Evolutionary conservation across 2,329 filamentous ascomycete genomes (phyloP).

Genomic region (Penicillium sp.): DNA sequence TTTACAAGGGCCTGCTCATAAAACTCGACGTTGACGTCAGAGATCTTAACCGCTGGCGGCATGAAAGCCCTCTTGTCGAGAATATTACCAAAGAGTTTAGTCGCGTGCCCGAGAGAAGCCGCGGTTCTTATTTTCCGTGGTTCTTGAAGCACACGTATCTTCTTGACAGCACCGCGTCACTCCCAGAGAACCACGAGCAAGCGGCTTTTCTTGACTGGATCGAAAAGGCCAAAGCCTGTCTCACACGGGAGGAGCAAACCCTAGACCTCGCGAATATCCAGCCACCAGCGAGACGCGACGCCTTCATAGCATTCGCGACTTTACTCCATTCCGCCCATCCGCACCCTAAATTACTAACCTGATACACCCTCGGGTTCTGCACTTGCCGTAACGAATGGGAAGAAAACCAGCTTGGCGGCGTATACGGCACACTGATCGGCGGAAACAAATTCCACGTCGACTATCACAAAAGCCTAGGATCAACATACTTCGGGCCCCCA

Average conservation of each 20-base stretch:
- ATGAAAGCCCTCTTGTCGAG: not conserved
- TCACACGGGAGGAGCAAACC: not conserved
- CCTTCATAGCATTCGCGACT: too few relatives aligned
- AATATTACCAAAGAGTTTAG: not conserved
- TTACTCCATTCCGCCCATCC: too few relatives aligned
- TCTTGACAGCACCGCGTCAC: not conserved
- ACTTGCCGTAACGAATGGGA: too few relatives aligned
- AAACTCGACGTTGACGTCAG: not conserved
- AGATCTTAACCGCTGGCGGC: not conserved
- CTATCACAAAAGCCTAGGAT: too few relatives aligned
- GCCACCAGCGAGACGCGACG: too few relatives aligned
- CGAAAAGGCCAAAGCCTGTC: not conserved
- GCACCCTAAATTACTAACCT: too few relatives aligned
- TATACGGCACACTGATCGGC: too few relatives aligned
- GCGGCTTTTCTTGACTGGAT: not conserved
- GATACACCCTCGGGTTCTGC: too few relatives aligned
- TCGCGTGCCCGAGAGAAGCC: not conserved
- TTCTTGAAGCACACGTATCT: not conserved
- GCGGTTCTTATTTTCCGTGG: not conserved
- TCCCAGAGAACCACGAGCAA: not conserved
- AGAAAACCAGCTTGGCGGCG: too few relatives aligned
- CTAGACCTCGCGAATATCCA: not conserved
- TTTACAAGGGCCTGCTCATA: not conserved
- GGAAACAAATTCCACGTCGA: too few relatives aligned
- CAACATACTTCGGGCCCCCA: too few relatives aligned